These are phyloP conservation scores for Paracoccidioides lutzii DNA, from an alignment of 2,329 filamentous ascomycete genomes.

Conservation along the genomic window DNA sequence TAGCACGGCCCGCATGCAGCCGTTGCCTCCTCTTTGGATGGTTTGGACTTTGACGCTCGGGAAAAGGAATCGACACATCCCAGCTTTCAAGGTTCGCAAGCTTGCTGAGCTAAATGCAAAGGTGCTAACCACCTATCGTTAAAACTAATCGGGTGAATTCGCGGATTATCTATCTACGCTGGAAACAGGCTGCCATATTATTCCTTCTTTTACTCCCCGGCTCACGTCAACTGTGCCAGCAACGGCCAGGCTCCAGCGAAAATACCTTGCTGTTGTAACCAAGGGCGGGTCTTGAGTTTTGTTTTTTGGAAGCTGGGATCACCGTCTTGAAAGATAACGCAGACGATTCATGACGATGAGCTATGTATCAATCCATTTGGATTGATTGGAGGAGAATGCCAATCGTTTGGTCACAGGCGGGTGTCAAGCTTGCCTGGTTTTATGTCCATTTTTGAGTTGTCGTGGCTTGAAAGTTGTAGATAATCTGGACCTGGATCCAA, in stretches of 20 bases:
- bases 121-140: too few species aligned
- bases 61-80: not conserved
- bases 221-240: not conserved
- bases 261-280: not conserved
- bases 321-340: not conserved
- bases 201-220: not conserved
- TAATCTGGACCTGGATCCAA: not conserved
- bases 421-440: not conserved
- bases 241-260: not conserved
- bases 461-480: not conserved
- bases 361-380: not conserved
- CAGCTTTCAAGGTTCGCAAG: too few species aligned
- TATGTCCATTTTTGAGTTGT: not conserved
- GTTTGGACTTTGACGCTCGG: too few species aligned
- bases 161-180: not conserved
- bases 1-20: not conserved
- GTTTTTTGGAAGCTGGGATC: not conserved
- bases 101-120: too few species aligned
- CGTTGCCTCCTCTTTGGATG: not conserved
- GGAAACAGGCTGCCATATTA: not conserved
- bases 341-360: not conserved
- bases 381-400: not conserved
- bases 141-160: too few species aligned
- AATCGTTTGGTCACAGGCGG: not conserved
- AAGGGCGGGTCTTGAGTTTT: not conserved